phyloP scores from a whole-genome alignment of 805 yeast genomes.

The Pichia eremophila region DNA sequence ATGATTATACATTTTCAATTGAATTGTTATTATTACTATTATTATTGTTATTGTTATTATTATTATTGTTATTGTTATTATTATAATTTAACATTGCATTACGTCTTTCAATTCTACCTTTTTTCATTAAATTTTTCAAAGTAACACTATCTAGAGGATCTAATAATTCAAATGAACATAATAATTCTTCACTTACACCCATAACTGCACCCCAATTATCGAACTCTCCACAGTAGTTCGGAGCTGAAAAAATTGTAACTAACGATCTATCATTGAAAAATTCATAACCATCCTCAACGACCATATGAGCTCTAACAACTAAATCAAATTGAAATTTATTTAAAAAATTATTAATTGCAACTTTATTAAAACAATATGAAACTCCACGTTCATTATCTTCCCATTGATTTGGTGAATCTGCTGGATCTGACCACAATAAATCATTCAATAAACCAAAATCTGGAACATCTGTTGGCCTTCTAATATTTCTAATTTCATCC shows the following conservation, averaged over 20 bases:
- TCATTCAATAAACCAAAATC: slow-evolving; percentile 74
- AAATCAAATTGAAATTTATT: slow-evolving; percentile 69
- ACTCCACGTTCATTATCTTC: slow-evolving; percentile 84
- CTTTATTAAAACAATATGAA: slow-evolving; percentile 68
- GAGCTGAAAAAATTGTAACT: slow-evolving; percentile 69
- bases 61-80: background rate
- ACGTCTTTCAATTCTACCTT: slow-evolving; percentile 82
- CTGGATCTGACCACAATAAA: slow-evolving; percentile 78
- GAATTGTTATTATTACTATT: background rate
- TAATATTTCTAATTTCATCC: slow-evolving; percentile 67
- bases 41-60: background rate
- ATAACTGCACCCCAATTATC: slow-evolving; percentile 98
- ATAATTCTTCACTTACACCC: slow-evolving; percentile 87
- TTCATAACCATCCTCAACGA: slow-evolving; percentile 73
- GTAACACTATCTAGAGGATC: slow-evolving; percentile 93
- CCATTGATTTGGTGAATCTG: slow-evolving; percentile 77
- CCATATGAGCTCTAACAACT: slow-evolving; percentile 85
- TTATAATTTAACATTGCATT: slow-evolving; percentile 32
- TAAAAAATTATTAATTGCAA: slow-evolving; percentile 70
- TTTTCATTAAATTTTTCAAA: slow-evolving; percentile 87
- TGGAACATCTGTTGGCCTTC: slow-evolving; percentile 80
- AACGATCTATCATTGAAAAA: slow-evolving; percentile 63
- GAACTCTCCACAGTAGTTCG: slow-evolving; percentile 74
- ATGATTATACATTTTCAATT: background rate
- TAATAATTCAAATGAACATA: slow-evolving; percentile 86